A percentile compares a stretch with the other conserved stretches of the same genome.
phyloP scores from a whole-genome alignment of 2,329 filamentous ascomycete species.

The Cladorrhinum sp. region DNA sequence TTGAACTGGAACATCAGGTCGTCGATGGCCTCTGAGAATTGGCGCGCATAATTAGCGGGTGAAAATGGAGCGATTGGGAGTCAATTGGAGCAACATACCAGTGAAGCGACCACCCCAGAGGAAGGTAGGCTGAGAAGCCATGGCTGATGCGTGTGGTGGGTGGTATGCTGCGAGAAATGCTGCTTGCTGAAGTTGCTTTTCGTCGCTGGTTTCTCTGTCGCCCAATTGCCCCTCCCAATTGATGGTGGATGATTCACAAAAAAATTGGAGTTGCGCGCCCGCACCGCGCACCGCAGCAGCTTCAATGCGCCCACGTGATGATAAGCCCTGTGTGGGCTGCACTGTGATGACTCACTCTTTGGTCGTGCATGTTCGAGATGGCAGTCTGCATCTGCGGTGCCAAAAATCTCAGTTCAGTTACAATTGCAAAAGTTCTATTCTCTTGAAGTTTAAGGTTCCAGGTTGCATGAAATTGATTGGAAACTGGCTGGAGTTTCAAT shows the following conservation, averaged over 20 bases:
- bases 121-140: conserved; percentile 21
- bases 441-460: background rate
- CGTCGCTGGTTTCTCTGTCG: background rate
- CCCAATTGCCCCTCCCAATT: background rate
- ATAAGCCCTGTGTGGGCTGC: conserved; percentile 4
- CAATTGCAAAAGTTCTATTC: background rate
- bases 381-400: background rate
- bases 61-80: background rate
- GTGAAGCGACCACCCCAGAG: conserved; percentile 51
- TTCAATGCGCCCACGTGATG: conserved; percentile 10
- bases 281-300: background rate
- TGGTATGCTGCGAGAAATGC: conserved; percentile 1
- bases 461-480: background rate
- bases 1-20: conserved; percentile 87
- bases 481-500: background rate
- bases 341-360: background rate
- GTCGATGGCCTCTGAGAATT: conserved; percentile 66
- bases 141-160: conserved; percentile 1
- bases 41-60: background rate
- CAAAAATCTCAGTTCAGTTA: background rate
- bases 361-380: background rate
- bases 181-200: background rate
- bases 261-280: background rate
- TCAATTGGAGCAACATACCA: conserved; percentile 35
- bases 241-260: conserved; percentile 8